Evolutionary conservation across 805 yeast genomes (phyloP), one percentile per base, ranked within the genome.

Genomic region (Hanseniaspora meyeri): DNA sequence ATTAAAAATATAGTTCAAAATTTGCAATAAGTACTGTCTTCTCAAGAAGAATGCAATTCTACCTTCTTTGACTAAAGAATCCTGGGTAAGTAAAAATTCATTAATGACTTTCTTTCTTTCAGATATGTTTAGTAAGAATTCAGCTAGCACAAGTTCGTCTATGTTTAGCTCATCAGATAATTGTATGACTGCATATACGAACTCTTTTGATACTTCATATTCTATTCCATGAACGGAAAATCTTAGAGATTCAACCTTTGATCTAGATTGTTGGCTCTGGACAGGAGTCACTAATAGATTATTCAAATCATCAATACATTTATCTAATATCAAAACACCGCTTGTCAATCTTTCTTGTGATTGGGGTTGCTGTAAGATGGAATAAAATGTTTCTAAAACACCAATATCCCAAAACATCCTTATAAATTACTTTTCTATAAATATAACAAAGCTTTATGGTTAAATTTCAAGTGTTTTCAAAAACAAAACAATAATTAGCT

Each of bases 141-240:
- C 86, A 1, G 95, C 93, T 1, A 87, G 77, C 2, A 78, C 73
- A 32, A 85, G 53, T 66, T 91, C 97, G 67, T 91, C 95, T 52
- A 91, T 71, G 51, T 85, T 74, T 53, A 91, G 73, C 40, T 80
- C 81, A 60, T 81, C 86, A 0, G 90, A 72, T 17, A 85, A 64
- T 27, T 73, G 72, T 4, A 81, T 72, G 0, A 88, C 77, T 4
- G 77, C 73, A 53, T 80, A 74, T 42, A 84, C 73, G 62, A 88
- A 90, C 40, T 79, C 78, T 49, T 78, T 72, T 64, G 85, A 87
- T 36, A 90, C 67, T 58, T 77, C 77, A 62, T 77, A 83, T 14
- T 75, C 77, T 27, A 82, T 83, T 62, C 76, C 81, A 19, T 74
- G 70, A 36, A 89, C 71, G 10, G 65, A 65, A 7, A 82, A 65